Evolutionary conservation across 352 stramenopile genomes (phyloP).

Genomic region (Blastocystis sp.): DNA sequence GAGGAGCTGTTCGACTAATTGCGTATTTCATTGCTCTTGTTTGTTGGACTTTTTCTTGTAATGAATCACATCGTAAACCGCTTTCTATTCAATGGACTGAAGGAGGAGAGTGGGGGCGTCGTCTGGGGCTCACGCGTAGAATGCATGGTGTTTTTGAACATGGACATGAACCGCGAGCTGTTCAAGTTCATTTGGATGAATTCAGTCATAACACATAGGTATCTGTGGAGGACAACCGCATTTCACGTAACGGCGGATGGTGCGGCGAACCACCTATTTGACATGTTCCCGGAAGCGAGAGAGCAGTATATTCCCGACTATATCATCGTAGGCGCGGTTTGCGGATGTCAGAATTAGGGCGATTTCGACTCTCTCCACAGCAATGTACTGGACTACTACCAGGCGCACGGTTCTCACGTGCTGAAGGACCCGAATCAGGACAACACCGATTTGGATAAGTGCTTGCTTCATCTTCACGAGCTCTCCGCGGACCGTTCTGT

Average conservation of each 20-base stretch:
- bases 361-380: slow-evolving; percentile 50
- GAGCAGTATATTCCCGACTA: slow-evolving; percentile 67
- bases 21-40: not conserved
- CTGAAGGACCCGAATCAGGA: slow-evolving; percentile 67
- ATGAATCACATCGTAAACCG: slow-evolving; percentile 7
- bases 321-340: slow-evolving; percentile 28
- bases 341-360: not conserved
- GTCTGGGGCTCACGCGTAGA: slow-evolving; percentile 6
- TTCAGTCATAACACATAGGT: slow-evolving; percentile 1
- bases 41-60: not conserved
- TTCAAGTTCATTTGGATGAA: not conserved
- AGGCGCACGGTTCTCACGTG: slow-evolving; percentile 13
- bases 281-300: slow-evolving; percentile 49
- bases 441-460: slow-evolving; percentile 68
- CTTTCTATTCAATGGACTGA: slow-evolving; percentile 27
- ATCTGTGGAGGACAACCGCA: slow-evolving; percentile 50
- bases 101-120: slow-evolving; percentile 12
- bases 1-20: slow-evolving; percentile 64
- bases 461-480: slow-evolving; percentile 61
- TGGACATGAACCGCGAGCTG: not conserved
- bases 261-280: slow-evolving; percentile 40
- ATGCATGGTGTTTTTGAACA: slow-evolving; percentile 48
- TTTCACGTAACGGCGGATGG: slow-evolving; percentile 62
- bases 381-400: slow-evolving; percentile 25
- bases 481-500: not conserved